Conservation (phyloP, 2,329 filamentous ascomycete genomes). For the Pseudocercospora fuligena region DNA sequence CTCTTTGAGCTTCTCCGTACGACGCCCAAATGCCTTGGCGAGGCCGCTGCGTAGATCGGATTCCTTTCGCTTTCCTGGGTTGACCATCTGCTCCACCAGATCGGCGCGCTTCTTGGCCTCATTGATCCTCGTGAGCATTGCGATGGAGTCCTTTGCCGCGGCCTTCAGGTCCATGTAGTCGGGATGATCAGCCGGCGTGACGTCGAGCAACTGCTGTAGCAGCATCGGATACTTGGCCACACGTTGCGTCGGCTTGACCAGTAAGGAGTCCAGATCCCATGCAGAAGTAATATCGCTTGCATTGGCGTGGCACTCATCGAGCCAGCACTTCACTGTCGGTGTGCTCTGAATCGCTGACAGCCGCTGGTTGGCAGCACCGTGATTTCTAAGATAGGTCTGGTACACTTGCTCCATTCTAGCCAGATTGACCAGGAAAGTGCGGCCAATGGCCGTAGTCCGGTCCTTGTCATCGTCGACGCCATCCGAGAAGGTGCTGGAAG, state of each 20-base stretch:
- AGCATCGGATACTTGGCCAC: slow-evolving; percentile 92
- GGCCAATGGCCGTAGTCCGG: slow-evolving; percentile 61
- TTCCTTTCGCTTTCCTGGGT: slow-evolving; percentile 71
- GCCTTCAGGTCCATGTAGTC: slow-evolving; percentile 72
- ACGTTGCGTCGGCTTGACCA: slow-evolving; percentile 95
- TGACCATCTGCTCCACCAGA: slow-evolving; percentile 85
- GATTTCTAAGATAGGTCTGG: slow-evolving; percentile 67
- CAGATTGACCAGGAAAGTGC: slow-evolving; percentile 62
- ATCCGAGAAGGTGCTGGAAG: slow-evolving; percentile 40
- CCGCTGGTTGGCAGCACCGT: slow-evolving; percentile 66
- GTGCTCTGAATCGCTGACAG: slow-evolving; percentile 60
- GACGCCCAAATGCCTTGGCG: slow-evolving; percentile 86
- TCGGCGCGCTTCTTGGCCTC: slow-evolving; percentile 94
- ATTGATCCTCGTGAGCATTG: slow-evolving; percentile 74
- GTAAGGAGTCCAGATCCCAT: slow-evolving; percentile 93
- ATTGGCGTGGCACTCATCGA: slow-evolving; percentile 89
- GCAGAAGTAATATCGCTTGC: slow-evolving; percentile 90
- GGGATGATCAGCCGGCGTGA: slow-evolving; percentile 81
- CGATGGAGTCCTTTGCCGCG: slow-evolving; percentile 71
- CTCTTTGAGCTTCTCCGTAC: slow-evolving; percentile 81
- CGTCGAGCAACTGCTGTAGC: slow-evolving; percentile 76
- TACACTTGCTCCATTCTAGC: slow-evolving; percentile 68
- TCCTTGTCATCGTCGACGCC: slow-evolving; percentile 60
- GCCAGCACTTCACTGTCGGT: slow-evolving; percentile 75
- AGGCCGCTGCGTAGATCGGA: slow-evolving; percentile 84